phyloP scores from a whole-genome alignment of 2,329 filamentous ascomycete genomes.

The Phialophora tarda region DNA sequence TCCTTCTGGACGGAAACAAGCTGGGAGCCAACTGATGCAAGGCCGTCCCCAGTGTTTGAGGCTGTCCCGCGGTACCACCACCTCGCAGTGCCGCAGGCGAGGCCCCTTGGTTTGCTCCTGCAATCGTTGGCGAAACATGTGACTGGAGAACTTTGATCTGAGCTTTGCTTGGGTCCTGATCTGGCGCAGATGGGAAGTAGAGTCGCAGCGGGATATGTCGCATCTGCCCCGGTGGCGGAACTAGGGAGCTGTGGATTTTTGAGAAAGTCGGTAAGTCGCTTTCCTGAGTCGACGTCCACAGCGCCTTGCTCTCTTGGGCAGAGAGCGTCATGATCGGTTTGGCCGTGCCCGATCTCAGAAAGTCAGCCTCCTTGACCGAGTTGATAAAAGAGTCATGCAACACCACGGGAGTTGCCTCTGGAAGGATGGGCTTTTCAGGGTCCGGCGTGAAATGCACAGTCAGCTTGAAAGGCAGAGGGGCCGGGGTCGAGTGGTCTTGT shows the following conservation, averaged over 20 bases:
- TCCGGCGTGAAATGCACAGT: constrained; percentile 60
- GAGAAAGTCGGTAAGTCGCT: constrained; percentile 73
- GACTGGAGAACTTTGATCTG: constrained; percentile 77
- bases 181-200: constrained; percentile 75
- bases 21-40: constrained; percentile 76
- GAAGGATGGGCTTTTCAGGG: constrained; percentile 60
- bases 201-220: constrained; percentile 85
- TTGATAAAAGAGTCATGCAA: constrained; percentile 72
- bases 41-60: constrained; percentile 75
- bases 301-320: constrained; percentile 78
- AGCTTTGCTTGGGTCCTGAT: constrained; percentile 49
- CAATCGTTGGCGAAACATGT: constrained; percentile 63
- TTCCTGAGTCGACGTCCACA: constrained; percentile 81
- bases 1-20: constrained; percentile 84
- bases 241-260: constrained; percentile 74
- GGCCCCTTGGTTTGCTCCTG: constrained; percentile 31
- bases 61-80: constrained; percentile 49
- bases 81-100: constrained; percentile 38
- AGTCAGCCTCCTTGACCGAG: constrained; percentile 80
- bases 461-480: constrained; percentile 65
- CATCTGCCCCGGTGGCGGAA: constrained; percentile 72
- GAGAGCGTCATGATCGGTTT: constrained; percentile 89
- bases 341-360: constrained; percentile 82
- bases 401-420: constrained; percentile 65
- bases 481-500: constrained; percentile 55